Percentiles rank a stretch among this genome's conserved stretches.
Evolutionary conservation across 352 stramenopile genomes (phyloP).

Genomic region (Sclerospora graminicola): DNA sequence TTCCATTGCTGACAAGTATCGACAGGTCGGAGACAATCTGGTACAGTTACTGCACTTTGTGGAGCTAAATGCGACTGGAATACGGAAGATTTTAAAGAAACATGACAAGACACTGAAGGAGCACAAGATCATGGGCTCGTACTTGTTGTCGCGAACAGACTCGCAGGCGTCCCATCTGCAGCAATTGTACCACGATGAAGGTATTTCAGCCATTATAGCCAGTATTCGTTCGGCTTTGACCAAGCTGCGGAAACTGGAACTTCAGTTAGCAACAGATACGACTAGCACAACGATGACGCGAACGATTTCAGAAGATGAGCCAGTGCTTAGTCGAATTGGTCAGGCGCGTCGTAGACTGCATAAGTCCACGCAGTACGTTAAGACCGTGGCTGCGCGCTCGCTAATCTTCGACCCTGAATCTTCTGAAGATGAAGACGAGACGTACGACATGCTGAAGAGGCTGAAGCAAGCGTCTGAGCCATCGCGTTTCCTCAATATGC

Average conservation of each 20-base stretch:
- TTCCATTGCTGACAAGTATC: conserved; percentile 46
- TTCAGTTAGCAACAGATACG: conserved; percentile 19
- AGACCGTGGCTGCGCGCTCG: conserved; percentile 68
- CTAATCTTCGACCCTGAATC: conserved; percentile 78
- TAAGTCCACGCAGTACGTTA: conserved; percentile 79
- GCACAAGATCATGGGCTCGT: conserved; percentile 81
- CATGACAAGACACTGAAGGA: conserved; percentile 80
- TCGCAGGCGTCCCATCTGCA: conserved; percentile 77
- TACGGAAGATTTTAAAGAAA: conserved; percentile 88
- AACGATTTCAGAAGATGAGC: conserved; percentile 67
- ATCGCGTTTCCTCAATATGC: conserved; percentile 89
- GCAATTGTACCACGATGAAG: conserved; percentile 81
- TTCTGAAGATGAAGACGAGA: conserved; percentile 69
- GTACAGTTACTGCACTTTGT: conserved; percentile 79
- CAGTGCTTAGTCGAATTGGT: conserved; percentile 61
- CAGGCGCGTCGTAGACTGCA: conserved; percentile 53
- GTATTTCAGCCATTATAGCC: conserved; percentile 82
- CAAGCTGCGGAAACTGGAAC: conserved; percentile 46
- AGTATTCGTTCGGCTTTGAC: conserved; percentile 61
- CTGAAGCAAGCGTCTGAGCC: conserved; percentile 37
- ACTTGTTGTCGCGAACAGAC: conserved; percentile 70
- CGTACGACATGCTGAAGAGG: conserved; percentile 48
- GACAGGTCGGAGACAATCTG: conserved; percentile 67
- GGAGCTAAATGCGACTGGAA: conserved; percentile 78
- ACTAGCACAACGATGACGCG: conserved; percentile 25